Percentiles rank a stretch among this genome's conserved stretches.
Conservation (phyloP, 495 filamentous ascomycete genomes). For the Annulohypoxylon bovei region DNA sequence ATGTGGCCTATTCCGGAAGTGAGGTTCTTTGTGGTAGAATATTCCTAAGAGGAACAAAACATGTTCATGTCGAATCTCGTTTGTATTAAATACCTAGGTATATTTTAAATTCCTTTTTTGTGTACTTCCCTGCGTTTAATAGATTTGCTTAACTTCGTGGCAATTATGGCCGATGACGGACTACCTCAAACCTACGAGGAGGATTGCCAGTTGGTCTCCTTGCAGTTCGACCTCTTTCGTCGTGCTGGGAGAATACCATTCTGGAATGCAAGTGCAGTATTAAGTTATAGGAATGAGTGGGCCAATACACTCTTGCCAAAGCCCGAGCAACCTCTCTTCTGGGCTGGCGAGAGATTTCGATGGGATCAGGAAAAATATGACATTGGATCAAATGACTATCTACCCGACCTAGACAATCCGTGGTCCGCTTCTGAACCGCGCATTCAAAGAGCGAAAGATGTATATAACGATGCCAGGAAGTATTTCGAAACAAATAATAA, state of each 20-base stretch:
- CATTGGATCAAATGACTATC: not conserved
- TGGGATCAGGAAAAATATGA: not conserved
- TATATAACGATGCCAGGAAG: not conserved
- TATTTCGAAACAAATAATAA: not conserved
- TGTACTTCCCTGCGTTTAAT: no score
- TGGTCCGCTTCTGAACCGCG: not conserved
- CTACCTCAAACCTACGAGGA: not conserved
- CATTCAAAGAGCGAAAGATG: not conserved
- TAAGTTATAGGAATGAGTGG: not conserved
- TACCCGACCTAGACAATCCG: not conserved
- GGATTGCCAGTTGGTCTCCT: not conserved
- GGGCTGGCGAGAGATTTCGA: not conserved
- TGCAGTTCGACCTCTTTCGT: not conserved
- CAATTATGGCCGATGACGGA: no score
- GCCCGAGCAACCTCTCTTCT: not conserved
- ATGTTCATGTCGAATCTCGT: not conserved
- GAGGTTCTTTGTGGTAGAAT: slow-evolving; percentile 1
- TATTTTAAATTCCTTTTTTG: no score
- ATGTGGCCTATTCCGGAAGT: not conserved
- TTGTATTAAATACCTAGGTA: not conserved
- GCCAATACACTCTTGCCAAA: not conserved
- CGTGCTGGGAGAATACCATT: not conserved
- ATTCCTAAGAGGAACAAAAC: not conserved
- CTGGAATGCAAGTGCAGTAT: not conserved
- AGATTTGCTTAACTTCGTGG: no score